Conservation (phyloP, 352 stramenopile species). For the Globisporangium yorkense region DNA sequence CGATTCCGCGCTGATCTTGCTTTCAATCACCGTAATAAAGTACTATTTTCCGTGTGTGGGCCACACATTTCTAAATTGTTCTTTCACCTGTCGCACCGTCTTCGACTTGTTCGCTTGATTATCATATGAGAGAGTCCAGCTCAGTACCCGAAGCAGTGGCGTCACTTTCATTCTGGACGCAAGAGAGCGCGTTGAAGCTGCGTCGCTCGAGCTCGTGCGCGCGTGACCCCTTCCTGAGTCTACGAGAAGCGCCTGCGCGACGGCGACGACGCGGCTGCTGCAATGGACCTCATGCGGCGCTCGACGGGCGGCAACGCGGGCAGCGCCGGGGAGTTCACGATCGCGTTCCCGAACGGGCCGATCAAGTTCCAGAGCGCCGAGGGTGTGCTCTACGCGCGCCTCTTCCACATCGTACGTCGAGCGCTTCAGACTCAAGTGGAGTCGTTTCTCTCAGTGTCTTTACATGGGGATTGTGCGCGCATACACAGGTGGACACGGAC, state of each 20-base stretch:
- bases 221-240: no score
- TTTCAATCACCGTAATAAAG: no score
- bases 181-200: not conserved
- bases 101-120: not conserved
- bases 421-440: no score
- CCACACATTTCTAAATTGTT: not conserved
- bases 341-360: conserved; percentile 75
- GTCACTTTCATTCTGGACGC: not conserved
- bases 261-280: no score
- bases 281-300: conserved; percentile 16
- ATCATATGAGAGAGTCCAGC: not conserved
- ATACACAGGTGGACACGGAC: conserved; percentile 55
- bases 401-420: conserved; percentile 77
- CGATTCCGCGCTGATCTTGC: not conserved
- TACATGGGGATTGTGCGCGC: not conserved
- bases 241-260: no score
- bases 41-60: not conserved
- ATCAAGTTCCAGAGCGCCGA: conserved; percentile 84
- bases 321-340: conserved; percentile 53
- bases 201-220: not conserved
- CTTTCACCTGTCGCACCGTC: not conserved
- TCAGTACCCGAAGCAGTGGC: no score
- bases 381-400: conserved; percentile 67
- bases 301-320: conserved; percentile 19
- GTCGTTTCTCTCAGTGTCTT: not conserved